These are phyloP conservation scores for Carpinus viminea DNA, from an alignment of 306 rosid species.

Conservation along the genomic window DNA sequence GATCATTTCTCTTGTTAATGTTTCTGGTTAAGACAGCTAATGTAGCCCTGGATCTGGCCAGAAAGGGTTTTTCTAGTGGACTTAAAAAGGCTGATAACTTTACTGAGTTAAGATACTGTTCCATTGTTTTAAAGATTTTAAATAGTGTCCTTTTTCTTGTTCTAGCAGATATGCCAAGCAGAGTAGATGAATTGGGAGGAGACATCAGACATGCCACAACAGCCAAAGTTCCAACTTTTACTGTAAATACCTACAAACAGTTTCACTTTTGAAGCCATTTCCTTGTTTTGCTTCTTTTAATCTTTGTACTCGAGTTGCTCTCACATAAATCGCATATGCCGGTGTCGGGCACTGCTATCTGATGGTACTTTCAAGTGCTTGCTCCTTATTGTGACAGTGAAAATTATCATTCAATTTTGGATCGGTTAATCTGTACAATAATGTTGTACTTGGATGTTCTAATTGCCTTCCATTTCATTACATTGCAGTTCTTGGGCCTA, in stretches of 20 bases:
- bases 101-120: not conserved
- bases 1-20: too few relatives aligned
- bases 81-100: constrained; percentile 25
- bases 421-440: too few relatives aligned
- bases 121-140: too few relatives aligned
- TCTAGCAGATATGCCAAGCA: not conserved
- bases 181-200: constrained; percentile 3
- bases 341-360: not conserved
- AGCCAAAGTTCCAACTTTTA: constrained; percentile 26
- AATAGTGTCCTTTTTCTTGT: not conserved
- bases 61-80: constrained; percentile 18
- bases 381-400: too few relatives aligned
- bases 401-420: too few relatives aligned
- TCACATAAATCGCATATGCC: not conserved
- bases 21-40: constrained; percentile 6
- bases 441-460: not conserved
- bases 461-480: not conserved
- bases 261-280: not conserved
- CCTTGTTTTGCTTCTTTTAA: not conserved
- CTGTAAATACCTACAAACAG: constrained; percentile 24
- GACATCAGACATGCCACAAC: constrained; percentile 24
- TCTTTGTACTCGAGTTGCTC: not conserved
- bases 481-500: not conserved
- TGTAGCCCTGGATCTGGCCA: not conserved
- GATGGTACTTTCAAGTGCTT: too few relatives aligned